A percentile compares a stretch with the other conserved stretches of the same genome.
Conservation (phyloP, 1,284 basidiomycete genomes). For the Inonotus hispidus region DNA sequence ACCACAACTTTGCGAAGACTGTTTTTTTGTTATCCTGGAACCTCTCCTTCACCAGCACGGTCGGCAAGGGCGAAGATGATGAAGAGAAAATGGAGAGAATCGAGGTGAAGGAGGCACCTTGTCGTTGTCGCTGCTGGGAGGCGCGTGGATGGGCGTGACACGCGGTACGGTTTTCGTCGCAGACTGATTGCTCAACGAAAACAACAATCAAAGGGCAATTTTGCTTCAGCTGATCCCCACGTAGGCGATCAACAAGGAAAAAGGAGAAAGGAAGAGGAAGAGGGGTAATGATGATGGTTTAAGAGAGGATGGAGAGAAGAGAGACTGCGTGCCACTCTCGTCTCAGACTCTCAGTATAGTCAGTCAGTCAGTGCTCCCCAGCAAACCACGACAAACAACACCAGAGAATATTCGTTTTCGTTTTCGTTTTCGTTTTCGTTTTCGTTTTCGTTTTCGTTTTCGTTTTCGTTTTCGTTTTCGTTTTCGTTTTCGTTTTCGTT, state of each 20-base stretch:
- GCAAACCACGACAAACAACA: neutral
- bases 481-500: neutral
- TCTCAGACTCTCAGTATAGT: neutral
- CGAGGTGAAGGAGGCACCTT: neutral
- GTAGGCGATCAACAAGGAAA: neutral
- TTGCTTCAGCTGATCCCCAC: neutral
- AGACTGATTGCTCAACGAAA: neutral
- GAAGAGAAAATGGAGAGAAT: neutral
- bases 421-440: neutral
- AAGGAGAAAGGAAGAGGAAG: neutral
- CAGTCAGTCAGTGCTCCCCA: neutral
- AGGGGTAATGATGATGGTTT: neutral
- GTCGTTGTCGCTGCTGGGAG: neutral
- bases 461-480: too few species aligned
- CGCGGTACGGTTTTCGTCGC: neutral
- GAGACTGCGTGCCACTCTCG: neutral
- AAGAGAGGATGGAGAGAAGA: neutral
- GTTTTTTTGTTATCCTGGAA: too few species aligned
- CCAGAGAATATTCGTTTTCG: neutral
- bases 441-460: neutral
- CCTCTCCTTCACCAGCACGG: neutral
- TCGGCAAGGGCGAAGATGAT: neutral
- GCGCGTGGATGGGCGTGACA: neutral
- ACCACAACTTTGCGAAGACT: neutral
- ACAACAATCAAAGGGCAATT: neutral